Evolutionary conservation across 164 flowering plant genomes (phyloP), one percentile per base, ranked within the genome.

Genomic region (Malania oleifera): DNA sequence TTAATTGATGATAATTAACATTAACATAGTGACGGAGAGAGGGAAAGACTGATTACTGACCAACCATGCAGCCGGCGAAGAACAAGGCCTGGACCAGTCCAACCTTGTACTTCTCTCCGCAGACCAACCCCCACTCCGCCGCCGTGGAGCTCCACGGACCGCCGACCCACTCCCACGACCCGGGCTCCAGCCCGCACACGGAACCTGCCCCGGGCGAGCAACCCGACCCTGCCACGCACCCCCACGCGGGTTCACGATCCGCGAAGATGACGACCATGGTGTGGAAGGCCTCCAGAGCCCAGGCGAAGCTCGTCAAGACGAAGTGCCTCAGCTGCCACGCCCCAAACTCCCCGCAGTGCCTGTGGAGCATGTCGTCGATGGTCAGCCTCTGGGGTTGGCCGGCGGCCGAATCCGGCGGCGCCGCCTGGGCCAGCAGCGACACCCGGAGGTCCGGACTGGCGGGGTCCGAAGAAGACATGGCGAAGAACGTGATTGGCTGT

Each of bases 231-330:
- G 52, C 57, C 22, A 53, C 24, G 70, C 91, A 86, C 26, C 68
- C 44, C 87, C 88, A 89, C 14, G 20, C 75, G 37, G 95, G 98
- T 47, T 89, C 91, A 8, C 78, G 77, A 68, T 92, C 98, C 11
- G 96, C 93, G 64, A 92, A 92, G n/a, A 92, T 89, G 89, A 92
- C 87, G 47, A 89, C 95, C 98, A 92, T 92, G 40, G 95, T 81
- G 64, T 89, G 96, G 54, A 87, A 81, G 23, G 93, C 95, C 75
- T 92, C 96, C 2, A 92, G 75, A 0, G 87, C 86, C 96, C 95
- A 92, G 0, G 95, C 98, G 52, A 85, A 28, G 72, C 81, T 78
- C 5, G 95, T 84, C 7, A 92, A 66, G 1, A 92, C 74, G 28
- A 92, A 89, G 78, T 92, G 98, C 23, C 73, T 62, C 49, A 87